phyloP scores from a whole-genome alignment of 2,329 filamentous ascomycete genomes.

The Mycogone perniciosa region DNA sequence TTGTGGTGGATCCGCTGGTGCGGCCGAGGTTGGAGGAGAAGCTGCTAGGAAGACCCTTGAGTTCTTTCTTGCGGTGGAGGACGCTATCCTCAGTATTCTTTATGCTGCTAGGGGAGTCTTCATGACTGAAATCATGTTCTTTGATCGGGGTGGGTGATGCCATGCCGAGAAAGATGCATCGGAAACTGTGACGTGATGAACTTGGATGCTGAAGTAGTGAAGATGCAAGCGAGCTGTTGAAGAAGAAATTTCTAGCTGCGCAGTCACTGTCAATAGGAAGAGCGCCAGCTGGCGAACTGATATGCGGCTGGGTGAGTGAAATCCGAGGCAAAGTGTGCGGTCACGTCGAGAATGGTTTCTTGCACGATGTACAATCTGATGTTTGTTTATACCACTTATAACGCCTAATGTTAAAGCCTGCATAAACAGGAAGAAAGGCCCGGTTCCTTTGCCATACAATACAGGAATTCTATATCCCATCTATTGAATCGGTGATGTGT shows the following conservation, averaged over 20 bases:
- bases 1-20: not conserved
- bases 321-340: conserved; percentile 10
- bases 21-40: conserved; percentile 24
- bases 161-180: not conserved
- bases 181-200: not conserved
- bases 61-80: conserved; percentile 13
- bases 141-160: not conserved
- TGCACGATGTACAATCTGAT: conserved; percentile 8
- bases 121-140: not conserved
- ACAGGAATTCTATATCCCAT: conserved; percentile 9
- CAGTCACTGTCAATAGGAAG: not conserved
- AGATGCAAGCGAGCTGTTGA: not conserved
- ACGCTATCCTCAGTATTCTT: conserved; percentile 8
- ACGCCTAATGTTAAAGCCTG: conserved; percentile 10
- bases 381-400: conserved; percentile 11
- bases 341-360: conserved; percentile 3
- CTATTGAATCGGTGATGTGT: conserved; percentile 9
- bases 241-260: too few relatives aligned
- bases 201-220: not conserved
- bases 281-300: not conserved
- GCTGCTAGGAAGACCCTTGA: conserved; percentile 20
- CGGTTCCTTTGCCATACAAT: conserved; percentile 9
- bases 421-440: conserved; percentile 8
- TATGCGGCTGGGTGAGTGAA: not conserved
- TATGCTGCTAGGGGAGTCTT: not conserved